These are phyloP conservation scores for Lecanicillium sp. DNA, from an alignment of 2,329 filamentous ascomycete genomes.

Conservation along the genomic window DNA sequence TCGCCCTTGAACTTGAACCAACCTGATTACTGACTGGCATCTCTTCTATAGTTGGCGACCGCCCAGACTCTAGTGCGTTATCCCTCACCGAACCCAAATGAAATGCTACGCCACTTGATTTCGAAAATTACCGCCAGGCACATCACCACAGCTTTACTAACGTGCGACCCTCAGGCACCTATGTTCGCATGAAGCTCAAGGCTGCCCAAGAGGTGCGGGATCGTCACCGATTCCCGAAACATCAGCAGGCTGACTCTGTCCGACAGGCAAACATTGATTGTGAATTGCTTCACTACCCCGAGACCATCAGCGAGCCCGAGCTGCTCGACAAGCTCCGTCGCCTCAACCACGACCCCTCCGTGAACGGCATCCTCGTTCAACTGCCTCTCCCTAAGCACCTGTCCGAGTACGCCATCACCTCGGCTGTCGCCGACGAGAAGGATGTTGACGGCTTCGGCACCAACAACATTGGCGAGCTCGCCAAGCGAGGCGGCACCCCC, in stretches of 20 bases:
- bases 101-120: conserved; percentile 4
- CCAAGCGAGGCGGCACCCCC: conserved; percentile 86
- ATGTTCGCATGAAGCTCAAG: conserved; percentile 99
- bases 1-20: too few relatives aligned
- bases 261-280: conserved; percentile 78
- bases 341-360: conserved; percentile 77
- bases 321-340: conserved; percentile 73
- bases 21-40: conserved; percentile 15
- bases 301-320: conserved; percentile 74
- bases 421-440: conserved; percentile 85
- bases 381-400: conserved; percentile 83
- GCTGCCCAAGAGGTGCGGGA: conserved; percentile 74
- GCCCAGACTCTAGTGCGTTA: conserved; percentile 74
- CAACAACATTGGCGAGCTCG: conserved; percentile 90
- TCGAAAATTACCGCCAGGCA: conserved; percentile 1
- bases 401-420: conserved; percentile 84
- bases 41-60: conserved; percentile 64
- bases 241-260: conserved; percentile 6
- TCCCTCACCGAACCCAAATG: conserved; percentile 10
- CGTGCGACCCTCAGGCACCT: conserved; percentile 60
- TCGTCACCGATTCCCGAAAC: neutral
- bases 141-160: conserved; percentile 17
- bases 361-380: conserved; percentile 93
- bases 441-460: conserved; percentile 97
- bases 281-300: conserved; percentile 76